Percentiles rank a stretch among this genome's conserved stretches.
Evolutionary conservation across 192 early-diverging fungal genomes (phyloP).

Genomic region (Gorgonomyces haynaldii): DNA sequence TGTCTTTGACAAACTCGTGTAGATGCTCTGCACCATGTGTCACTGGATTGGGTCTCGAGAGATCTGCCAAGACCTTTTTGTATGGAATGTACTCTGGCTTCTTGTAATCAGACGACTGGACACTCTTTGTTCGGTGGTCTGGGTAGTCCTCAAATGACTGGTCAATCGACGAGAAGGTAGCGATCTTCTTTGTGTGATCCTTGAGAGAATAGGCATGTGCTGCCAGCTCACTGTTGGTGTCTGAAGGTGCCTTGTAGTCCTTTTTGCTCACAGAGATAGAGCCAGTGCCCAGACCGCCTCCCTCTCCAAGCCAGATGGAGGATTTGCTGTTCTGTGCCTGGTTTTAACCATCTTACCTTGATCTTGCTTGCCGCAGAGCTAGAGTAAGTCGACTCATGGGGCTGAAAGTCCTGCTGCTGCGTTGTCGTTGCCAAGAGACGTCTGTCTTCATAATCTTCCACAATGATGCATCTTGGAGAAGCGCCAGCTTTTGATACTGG

Average conservation of each 20-base stretch:
- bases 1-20: no score
- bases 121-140: no score
- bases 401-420: no score
- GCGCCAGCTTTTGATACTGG: slow-evolving; percentile 1
- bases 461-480: slow-evolving; percentile 4
- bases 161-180: no score
- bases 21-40: no score
- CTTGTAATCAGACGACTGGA: no score
- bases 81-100: no score
- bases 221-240: background rate
- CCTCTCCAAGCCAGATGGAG: slow-evolving; percentile 1
- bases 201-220: background rate
- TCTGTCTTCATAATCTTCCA: slow-evolving; percentile 7
- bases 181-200: no score
- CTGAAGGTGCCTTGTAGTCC: background rate
- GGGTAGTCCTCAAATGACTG: no score
- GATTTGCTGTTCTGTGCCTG: slow-evolving; percentile 2
- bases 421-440: no score
- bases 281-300: background rate
- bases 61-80: no score
- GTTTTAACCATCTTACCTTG: background rate
- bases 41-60: no score
- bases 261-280: background rate
- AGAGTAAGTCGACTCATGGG: background rate
- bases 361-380: background rate